A percentile compares a stretch with the other conserved stretches of the same genome.
Conservation (phyloP, 495 filamentous ascomycete genomes). For the Penicillium alfredii region DNA sequence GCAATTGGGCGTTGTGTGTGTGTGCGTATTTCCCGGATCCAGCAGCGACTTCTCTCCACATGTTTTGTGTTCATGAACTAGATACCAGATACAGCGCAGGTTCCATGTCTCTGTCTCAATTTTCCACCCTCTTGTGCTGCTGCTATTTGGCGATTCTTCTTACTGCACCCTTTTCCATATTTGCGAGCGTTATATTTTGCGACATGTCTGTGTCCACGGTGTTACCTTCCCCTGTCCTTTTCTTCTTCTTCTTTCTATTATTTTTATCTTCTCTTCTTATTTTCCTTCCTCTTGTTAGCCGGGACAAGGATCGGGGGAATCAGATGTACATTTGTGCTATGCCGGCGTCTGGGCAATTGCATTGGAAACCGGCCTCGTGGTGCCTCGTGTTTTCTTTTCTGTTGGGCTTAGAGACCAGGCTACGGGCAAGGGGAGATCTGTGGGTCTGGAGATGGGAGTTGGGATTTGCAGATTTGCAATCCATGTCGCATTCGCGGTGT, state of each 20-base stretch:
- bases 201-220: no score
- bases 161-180: no score
- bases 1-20: slow-evolving; percentile 14
- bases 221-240: slow-evolving; percentile 7
- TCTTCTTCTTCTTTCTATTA: slow-evolving; percentile 1
- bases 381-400: slow-evolving; percentile 11
- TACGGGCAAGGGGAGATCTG: slow-evolving; percentile 4
- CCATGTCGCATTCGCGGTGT: slow-evolving; percentile 8
- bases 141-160: slow-evolving; percentile 24
- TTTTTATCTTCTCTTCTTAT: slow-evolving; percentile 1
- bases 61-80: slow-evolving; percentile 24
- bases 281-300: slow-evolving; percentile 4
- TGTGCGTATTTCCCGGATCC: slow-evolving; percentile 9
- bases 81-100: slow-evolving; percentile 37
- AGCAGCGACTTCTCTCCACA: slow-evolving; percentile 11
- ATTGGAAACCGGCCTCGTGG: slow-evolving; percentile 17
- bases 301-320: slow-evolving; percentile 5
- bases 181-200: no score
- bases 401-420: slow-evolving; percentile 8
- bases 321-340: slow-evolving; percentile 24
- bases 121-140: slow-evolving; percentile 11
- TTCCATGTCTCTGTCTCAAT: slow-evolving; percentile 17
- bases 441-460: slow-evolving; percentile 14
- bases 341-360: slow-evolving; percentile 25
- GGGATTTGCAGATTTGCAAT: slow-evolving; percentile 17